A percentile compares a stretch with the other conserved stretches of the same genome.
These are phyloP conservation scores for Phaeolepiota aurea DNA, from an alignment of 768 basidiomycete species.

Conservation along the genomic window DNA sequence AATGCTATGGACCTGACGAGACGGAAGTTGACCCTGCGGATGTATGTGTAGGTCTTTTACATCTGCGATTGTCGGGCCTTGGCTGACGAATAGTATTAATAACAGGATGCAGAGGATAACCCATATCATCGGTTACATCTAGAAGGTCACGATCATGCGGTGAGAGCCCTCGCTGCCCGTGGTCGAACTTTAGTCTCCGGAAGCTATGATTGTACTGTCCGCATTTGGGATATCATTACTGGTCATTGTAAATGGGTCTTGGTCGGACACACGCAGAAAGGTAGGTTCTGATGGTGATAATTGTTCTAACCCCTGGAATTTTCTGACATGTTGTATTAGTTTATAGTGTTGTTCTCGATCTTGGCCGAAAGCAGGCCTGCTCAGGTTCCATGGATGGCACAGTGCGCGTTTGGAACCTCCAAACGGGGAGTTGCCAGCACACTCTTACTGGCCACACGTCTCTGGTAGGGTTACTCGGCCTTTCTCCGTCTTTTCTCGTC, in stretches of 20 bases:
- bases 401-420: slow-evolving; percentile 90
- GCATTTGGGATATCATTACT: slow-evolving; percentile 90
- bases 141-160: slow-evolving; percentile 86
- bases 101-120: slow-evolving; percentile 61
- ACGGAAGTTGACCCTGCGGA: slow-evolving; percentile 40
- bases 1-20: slow-evolving; percentile 52
- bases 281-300: slow-evolving; percentile 25
- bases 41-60: slow-evolving; percentile 18
- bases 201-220: slow-evolving; percentile 91
- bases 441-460: slow-evolving; percentile 88
- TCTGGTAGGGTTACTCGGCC: slow-evolving; percentile 86
- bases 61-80: background rate
- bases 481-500: slow-evolving; percentile 86
- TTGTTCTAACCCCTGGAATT: background rate
- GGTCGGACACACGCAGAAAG: slow-evolving; percentile 88
- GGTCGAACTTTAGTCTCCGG: slow-evolving; percentile 89
- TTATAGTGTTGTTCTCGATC: slow-evolving; percentile 91
- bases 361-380: slow-evolving; percentile 79
- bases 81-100: slow-evolving; percentile 6
- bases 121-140: slow-evolving; percentile 85
- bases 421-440: slow-evolving; percentile 71
- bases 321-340: slow-evolving; percentile 39
- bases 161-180: slow-evolving; percentile 85
- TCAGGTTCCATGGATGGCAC: slow-evolving; percentile 99
- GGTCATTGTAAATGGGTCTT: slow-evolving; percentile 77